phyloP scores from a whole-genome alignment of 345 rosid genomes.

The Kandelia obovata region DNA sequence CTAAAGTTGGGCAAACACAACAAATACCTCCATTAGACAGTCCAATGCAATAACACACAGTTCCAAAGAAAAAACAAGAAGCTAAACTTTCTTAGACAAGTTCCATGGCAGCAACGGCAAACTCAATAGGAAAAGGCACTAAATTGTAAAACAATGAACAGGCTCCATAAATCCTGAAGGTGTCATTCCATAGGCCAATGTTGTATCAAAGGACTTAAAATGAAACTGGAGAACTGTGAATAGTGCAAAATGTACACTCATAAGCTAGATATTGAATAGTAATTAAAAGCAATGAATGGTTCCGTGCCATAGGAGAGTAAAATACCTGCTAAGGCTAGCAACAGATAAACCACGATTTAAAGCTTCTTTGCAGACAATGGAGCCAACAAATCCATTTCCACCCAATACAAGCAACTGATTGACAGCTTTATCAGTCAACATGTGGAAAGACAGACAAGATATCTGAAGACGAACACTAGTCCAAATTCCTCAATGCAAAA shows the following conservation, averaged over 20 bases:
- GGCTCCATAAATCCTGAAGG: background rate
- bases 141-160: too few relatives aligned
- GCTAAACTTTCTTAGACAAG: too few relatives aligned
- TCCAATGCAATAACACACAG: background rate
- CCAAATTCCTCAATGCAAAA: background rate
- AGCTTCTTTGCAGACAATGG: conserved; percentile 87
- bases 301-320: background rate
- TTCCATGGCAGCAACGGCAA: too few relatives aligned
- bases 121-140: too few relatives aligned
- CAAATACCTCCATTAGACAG: background rate
- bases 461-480: background rate
- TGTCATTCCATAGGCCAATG: too few relatives aligned
- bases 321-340: conserved; percentile 95
- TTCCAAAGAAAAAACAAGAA: background rate
- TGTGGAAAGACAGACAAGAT: background rate
- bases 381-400: conserved; percentile 98
- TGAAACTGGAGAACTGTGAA: too few relatives aligned
- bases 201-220: too few relatives aligned
- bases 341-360: conserved; percentile 64
- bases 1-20: background rate
- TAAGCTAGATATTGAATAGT: background rate
- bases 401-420: conserved; percentile 90
- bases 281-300: background rate
- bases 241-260: background rate
- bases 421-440: conserved; percentile 13